These are phyloP conservation scores for Brassica cretica DNA, from an alignment of 345 rosid genomes.

Conservation along the genomic window DNA sequence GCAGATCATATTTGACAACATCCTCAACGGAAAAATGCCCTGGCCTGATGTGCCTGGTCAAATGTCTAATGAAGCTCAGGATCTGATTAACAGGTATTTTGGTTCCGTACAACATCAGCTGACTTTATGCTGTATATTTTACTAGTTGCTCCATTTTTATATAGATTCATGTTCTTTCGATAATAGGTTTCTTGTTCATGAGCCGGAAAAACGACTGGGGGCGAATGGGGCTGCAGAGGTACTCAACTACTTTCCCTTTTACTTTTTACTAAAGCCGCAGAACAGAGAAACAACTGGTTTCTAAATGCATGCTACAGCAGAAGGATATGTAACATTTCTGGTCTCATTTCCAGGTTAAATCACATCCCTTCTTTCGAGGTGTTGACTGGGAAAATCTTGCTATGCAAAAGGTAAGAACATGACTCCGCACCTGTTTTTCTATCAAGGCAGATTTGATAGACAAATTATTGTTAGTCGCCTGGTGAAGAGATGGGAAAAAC, in stretches of 20 bases:
- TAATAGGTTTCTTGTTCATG: constrained; percentile 65
- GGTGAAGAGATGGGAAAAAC: not conserved
- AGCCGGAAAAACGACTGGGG: constrained; percentile 67
- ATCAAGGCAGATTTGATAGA: not conserved
- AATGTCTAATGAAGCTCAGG: constrained; percentile 81
- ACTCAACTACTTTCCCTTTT: constrained; percentile 27
- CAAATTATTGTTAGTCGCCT: not conserved
- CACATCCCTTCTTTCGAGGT: constrained; percentile 65
- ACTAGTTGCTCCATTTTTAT: constrained; percentile 5
- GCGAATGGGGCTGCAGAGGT: constrained; percentile 76
- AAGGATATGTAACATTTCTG: not conserved
- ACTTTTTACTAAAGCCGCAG: not conserved
- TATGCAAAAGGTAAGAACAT: constrained; percentile 56
- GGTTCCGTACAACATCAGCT: constrained; percentile 1
- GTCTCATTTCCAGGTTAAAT: constrained; percentile 58
- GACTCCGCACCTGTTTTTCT: not conserved
- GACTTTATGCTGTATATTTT: constrained; percentile 1
- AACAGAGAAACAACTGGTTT: not conserved
- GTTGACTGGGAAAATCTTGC: constrained; percentile 76
- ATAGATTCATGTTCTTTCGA: constrained; percentile 22
- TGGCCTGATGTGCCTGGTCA: constrained; percentile 71
- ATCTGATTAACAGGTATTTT: constrained; percentile 72
- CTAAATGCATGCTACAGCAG: constrained; percentile 11
- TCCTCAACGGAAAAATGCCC: constrained; percentile 72
- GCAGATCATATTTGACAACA: constrained; percentile 80